Evolutionary conservation across 2,329 filamentous ascomycete genomes (phyloP).

Genomic region (Fusarium pininemorale): DNA sequence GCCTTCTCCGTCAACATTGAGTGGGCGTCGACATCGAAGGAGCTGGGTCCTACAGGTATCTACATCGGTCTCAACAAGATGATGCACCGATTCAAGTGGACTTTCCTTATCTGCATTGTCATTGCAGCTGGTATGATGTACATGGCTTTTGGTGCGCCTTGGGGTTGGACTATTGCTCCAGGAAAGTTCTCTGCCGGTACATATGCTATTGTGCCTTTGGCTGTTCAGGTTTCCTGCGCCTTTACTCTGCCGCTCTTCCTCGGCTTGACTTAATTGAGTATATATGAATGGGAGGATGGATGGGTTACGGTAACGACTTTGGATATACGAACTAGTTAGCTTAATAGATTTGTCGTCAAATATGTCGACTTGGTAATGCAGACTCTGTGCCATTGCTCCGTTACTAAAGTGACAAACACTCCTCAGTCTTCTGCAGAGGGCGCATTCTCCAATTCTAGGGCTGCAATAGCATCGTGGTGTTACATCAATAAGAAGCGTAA

Average conservation of each 20-base stretch:
- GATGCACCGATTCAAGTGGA: constrained; percentile 58
- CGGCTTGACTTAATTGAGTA: constrained; percentile 31
- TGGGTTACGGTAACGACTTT: neutral
- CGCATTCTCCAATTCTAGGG: accelerated
- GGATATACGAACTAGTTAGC: constrained; percentile 1
- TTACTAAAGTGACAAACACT: neutral
- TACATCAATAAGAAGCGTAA: neutral
- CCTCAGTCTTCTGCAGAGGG: too few species aligned
- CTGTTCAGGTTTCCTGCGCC: constrained; percentile 38
- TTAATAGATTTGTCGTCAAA: neutral
- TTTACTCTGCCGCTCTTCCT: constrained; percentile 41
- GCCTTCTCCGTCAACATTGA: constrained; percentile 43
- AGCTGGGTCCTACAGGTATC: constrained; percentile 42
- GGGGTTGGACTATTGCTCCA: constrained; percentile 40
- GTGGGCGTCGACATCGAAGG: constrained; percentile 44
- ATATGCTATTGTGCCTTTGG: constrained; percentile 40
- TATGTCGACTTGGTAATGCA: neutral
- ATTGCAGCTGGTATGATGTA: constrained; percentile 41
- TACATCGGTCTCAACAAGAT: constrained; percentile 49
- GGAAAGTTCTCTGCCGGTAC: constrained; percentile 38
- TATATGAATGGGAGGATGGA: neutral
- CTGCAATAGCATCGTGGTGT: accelerated
- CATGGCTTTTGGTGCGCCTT: constrained; percentile 39
- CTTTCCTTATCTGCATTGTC: constrained; percentile 37
- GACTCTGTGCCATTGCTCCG: neutral